Base-by-base conservation (phyloP, 225 moss, liverwort and hornwort species). In the Asterella californica region DNA sequence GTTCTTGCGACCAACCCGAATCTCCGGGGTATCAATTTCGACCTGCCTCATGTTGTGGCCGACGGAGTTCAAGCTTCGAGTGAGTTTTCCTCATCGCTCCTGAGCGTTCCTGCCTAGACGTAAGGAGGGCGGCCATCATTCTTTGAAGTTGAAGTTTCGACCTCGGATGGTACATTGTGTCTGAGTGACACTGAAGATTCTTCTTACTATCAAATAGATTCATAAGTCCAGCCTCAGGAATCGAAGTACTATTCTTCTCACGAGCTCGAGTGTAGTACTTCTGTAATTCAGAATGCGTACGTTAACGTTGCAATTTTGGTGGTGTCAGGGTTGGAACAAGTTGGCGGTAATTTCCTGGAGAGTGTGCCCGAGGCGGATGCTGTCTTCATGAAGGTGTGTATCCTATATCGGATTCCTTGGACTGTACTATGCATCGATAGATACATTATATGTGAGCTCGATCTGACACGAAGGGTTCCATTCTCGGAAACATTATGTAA, bases 11-110 rank as follows among this genome's bases (percentile, higher is more conserved):
- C n/a, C 8, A 10, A 75, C 30, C 64, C 64, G 21, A 62, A 81
- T 45, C 61, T 81, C 34, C 30, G 48, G 25, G 74, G 81, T 15
- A 25, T 81, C 62, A 81, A 81, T 52, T 81, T 75, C 33, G 81
- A 81, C 64, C 32, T 60, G 24, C 80, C 80, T 0, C 42, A 63
- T 46, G 46, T 72, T 21, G 69, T 70, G 3, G 36, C 69, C 6
- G 32, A 24, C 4, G 72, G 72, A 9, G 15, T 72, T 6, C 45
- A 70, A 70, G 69, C 69, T 15, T 34, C 69, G 15, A 25, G 72
- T 72, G 47, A 46, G 72, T 25, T 21, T 30, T 9, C 9, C 64
- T 25, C 64, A 6, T 10, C n/a, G 10, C 19, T 33, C 71, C 21
- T n/a, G n/a, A 38, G 17, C 33, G 0, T 71, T 5, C 37, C 42